Conservation (phyloP, 2,329 filamentous ascomycete genomes). For the Hypocrella siamensis region DNA sequence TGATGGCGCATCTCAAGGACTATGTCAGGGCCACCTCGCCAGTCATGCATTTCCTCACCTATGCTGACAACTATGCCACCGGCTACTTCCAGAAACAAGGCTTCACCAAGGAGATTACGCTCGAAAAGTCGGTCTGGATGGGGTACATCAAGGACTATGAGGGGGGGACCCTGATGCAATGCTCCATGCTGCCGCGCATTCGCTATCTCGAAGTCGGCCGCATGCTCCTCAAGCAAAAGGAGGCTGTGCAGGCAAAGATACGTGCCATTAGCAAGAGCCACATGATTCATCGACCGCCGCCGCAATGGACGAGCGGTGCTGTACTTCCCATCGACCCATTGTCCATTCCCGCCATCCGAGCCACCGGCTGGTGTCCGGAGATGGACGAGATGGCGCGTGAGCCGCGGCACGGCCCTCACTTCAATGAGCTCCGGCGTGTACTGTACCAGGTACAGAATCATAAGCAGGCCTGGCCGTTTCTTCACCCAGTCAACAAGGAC, state of each 20-base stretch:
- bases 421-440: neutral
- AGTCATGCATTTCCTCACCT: neutral
- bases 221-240: neutral
- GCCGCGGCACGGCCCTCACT: neutral
- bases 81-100: neutral
- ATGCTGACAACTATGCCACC: neutral
- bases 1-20: neutral
- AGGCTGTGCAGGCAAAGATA: neutral
- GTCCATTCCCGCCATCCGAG: neutral
- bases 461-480: neutral
- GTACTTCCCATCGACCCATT: neutral
- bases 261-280: neutral
- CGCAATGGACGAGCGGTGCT: neutral
- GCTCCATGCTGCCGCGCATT: neutral
- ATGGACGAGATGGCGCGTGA: neutral
- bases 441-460: neutral
- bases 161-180: neutral
- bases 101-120: neutral
- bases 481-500: neutral
- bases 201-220: neutral
- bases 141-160: neutral
- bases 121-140: neutral
- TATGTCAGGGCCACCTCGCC: neutral
- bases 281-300: neutral
- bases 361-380: neutral